A percentile compares a stretch with the other conserved stretches of the same genome.
phyloP scores from a whole-genome alignment of 2,329 filamentous ascomycete genomes.

The Fusarium foetens region DNA sequence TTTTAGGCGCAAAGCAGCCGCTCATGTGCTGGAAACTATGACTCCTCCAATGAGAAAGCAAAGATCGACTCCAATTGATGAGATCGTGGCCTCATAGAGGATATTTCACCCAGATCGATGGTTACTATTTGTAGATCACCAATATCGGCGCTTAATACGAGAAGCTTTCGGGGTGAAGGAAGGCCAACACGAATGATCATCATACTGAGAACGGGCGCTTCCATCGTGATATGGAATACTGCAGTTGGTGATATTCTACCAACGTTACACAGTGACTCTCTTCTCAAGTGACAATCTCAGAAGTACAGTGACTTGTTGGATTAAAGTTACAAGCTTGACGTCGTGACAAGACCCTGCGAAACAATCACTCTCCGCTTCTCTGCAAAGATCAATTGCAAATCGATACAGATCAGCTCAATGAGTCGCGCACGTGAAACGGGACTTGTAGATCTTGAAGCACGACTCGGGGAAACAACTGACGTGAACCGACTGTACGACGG shows the following conservation, averaged over 20 bases:
- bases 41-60: not conserved
- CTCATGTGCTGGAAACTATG: not conserved
- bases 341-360: constrained; percentile 2
- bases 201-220: not conserved
- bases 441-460: constrained; percentile 25
- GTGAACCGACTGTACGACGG: constrained; percentile 8
- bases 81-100: not conserved
- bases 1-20: not conserved
- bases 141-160: not conserved
- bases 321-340: constrained; percentile 13
- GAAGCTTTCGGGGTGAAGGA: not conserved
- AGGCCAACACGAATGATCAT: not conserved
- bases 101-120: not conserved
- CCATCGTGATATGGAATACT: not conserved
- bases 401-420: not conserved
- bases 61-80: not conserved
- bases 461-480: constrained; percentile 21
- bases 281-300: not conserved
- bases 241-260: not conserved
- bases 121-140: not conserved
- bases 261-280: not conserved
- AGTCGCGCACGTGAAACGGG: constrained; percentile 15
- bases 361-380: not conserved
- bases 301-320: constrained; percentile 8
- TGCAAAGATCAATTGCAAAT: not conserved